Percentiles rank a stretch among this genome's conserved stretches.
phyloP scores from a whole-genome alignment of 768 basidiomycete genomes.

The Sporobolomyces roseus region DNA sequence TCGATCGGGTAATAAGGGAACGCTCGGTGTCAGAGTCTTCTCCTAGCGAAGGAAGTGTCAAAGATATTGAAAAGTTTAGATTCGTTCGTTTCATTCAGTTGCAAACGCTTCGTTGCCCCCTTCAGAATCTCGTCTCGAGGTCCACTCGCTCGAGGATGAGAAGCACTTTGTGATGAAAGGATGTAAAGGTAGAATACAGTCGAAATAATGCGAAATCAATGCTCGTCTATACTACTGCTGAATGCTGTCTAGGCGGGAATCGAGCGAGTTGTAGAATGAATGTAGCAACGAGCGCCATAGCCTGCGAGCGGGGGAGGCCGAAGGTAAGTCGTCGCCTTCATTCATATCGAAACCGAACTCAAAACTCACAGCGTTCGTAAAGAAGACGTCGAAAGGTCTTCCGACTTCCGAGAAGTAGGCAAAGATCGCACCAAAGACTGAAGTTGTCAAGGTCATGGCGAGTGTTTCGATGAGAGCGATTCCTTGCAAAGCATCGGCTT shows the following conservation, averaged over 20 bases:
- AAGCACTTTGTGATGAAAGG: too few relatives aligned
- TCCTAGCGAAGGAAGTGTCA: too few relatives aligned
- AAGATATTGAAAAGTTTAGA: too few relatives aligned
- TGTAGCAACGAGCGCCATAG: not conserved
- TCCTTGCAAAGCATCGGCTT: constrained; percentile 46
- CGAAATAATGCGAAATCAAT: too few relatives aligned
- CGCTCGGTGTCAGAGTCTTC: too few relatives aligned
- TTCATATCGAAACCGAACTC: not conserved
- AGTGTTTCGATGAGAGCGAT: constrained; percentile 47
- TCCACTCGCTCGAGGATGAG: too few relatives aligned
- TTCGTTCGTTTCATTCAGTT: too few relatives aligned
- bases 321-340: not conserved
- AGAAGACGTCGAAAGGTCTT: constrained; percentile 43
- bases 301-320: not conserved
- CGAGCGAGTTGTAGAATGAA: constrained; percentile 1
- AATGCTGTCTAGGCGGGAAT: not conserved
- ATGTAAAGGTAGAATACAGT: too few relatives aligned
- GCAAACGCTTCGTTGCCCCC: too few relatives aligned
- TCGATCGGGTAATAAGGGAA: too few relatives aligned
- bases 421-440: constrained; percentile 44
- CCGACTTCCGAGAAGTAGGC: constrained; percentile 42
- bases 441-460: constrained; percentile 43
- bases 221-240: too few relatives aligned
- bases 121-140: too few relatives aligned
- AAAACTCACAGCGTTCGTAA: constrained; percentile 46